Conservation (phyloP, 1,139 yeast species). For the Tardiomyces blankii region DNA sequence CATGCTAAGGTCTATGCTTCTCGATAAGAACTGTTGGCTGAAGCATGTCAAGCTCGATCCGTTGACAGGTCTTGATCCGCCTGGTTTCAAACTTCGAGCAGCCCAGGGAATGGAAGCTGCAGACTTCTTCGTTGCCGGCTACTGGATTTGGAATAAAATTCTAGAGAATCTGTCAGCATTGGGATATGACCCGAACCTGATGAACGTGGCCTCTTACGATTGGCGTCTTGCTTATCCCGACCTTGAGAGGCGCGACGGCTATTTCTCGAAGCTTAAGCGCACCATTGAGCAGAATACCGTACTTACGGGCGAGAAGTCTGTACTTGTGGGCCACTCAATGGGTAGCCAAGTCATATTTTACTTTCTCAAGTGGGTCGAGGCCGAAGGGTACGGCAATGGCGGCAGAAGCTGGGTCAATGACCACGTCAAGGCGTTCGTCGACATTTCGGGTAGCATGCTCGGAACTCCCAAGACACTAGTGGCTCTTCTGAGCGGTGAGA, state of each 20-base stretch:
- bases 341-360: constrained; percentile 83
- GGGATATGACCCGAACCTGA: constrained; percentile 85
- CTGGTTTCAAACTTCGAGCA: constrained; percentile 66
- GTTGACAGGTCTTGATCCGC: constrained; percentile 88
- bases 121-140: constrained; percentile 92
- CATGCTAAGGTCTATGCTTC: constrained; percentile 84
- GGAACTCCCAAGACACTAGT: constrained; percentile 95
- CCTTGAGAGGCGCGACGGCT: constrained; percentile 75
- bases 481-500: constrained; percentile 88
- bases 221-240: constrained; percentile 92
- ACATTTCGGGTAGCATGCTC: constrained; percentile 75
- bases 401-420: constrained; percentile 82
- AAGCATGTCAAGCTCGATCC: constrained; percentile 83
- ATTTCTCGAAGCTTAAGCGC: constrained; percentile 62
- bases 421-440: constrained; percentile 66
- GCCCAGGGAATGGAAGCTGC: constrained; percentile 97
- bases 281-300: constrained; percentile 51
- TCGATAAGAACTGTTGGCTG: constrained; percentile 90
- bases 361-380: constrained; percentile 94
- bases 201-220: constrained; percentile 88
- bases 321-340: constrained; percentile 91
- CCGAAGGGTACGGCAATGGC: constrained; percentile 73
- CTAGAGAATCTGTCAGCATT: constrained; percentile 86
- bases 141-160: constrained; percentile 97
- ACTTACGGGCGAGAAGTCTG: constrained; percentile 56